phyloP scores from a whole-genome alignment of 192 early-diverging fungal species.

The Gigaspora rosea region DNA sequence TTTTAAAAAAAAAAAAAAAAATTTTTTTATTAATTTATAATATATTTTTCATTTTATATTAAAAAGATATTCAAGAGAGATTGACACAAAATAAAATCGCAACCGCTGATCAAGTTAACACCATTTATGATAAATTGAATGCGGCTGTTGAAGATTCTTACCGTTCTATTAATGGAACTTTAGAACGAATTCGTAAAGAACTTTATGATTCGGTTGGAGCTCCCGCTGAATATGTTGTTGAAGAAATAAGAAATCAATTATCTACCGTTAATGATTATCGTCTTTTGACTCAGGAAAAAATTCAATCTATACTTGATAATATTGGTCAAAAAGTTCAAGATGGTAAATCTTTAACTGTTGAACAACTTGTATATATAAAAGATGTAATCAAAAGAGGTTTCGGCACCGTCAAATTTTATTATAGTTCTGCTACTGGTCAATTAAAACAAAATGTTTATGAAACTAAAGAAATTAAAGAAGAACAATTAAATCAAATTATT shows the following conservation, averaged over 20 bases:
- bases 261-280: slow-evolving; percentile 15
- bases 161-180: not conserved
- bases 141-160: slow-evolving; percentile 1
- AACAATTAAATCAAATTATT: slow-evolving; percentile 3
- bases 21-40: too few species aligned
- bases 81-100: not conserved
- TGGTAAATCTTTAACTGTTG: slow-evolving; percentile 16
- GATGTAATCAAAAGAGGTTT: not conserved
- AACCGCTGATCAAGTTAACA: not conserved
- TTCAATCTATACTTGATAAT: slow-evolving; percentile 14
- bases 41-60: not conserved
- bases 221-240: not conserved
- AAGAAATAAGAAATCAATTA: not conserved
- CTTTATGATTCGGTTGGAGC: not conserved
- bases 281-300: slow-evolving; percentile 3
- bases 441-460: not conserved
- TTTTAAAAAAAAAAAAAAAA: too few species aligned
- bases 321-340: slow-evolving; percentile 20
- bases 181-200: slow-evolving; percentile 11
- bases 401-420: not conserved
- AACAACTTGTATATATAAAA: slow-evolving; percentile 10
- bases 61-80: slow-evolving; percentile 7
- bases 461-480: slow-evolving; percentile 5
- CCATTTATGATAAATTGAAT: not conserved
- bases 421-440: not conserved